Conservation (phyloP, 2,329 filamentous ascomycete genomes). For the Penicillium sp. region DNA sequence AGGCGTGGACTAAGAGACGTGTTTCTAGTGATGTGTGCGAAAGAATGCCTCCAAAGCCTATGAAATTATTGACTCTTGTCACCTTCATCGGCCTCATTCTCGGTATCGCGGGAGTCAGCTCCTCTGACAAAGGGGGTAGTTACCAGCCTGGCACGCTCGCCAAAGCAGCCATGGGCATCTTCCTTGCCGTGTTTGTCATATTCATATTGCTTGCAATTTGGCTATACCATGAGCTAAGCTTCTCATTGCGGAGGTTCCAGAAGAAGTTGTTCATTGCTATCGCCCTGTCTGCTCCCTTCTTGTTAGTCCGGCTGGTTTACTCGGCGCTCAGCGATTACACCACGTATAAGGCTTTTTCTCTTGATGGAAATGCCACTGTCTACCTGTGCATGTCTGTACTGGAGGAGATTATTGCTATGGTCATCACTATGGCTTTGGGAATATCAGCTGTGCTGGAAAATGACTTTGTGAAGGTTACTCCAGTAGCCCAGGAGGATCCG, state of each 20-base stretch:
- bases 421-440: slow-evolving; percentile 21
- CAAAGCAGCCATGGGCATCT: slow-evolving; percentile 28
- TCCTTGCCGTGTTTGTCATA: slow-evolving; percentile 26
- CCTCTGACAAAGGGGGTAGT: neutral
- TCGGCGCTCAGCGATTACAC: slow-evolving; percentile 25
- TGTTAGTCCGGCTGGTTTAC: slow-evolving; percentile 29
- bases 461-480: neutral
- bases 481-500: neutral
- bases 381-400: slow-evolving; percentile 35
- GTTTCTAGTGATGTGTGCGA: slow-evolving; percentile 10
- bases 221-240: slow-evolving; percentile 12
- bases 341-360: neutral
- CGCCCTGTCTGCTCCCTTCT: slow-evolving; percentile 26
- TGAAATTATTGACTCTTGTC: slow-evolving; percentile 8
- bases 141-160: slow-evolving; percentile 13
- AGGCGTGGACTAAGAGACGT: neutral
- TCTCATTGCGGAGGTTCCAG: slow-evolving; percentile 17
- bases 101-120: slow-evolving; percentile 26
- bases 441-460: slow-evolving; percentile 18
- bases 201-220: slow-evolving; percentile 13
- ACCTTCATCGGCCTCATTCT: slow-evolving; percentile 26
- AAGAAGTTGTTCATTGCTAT: slow-evolving; percentile 31
- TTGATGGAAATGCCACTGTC: slow-evolving; percentile 22
- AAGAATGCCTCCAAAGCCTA: slow-evolving; percentile 17
- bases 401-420: slow-evolving; percentile 32